Percentiles rank a stretch among this genome's conserved stretches.
Conservation (phyloP, 768 basidiomycete species). For the Naematelia aurantialba region DNA sequence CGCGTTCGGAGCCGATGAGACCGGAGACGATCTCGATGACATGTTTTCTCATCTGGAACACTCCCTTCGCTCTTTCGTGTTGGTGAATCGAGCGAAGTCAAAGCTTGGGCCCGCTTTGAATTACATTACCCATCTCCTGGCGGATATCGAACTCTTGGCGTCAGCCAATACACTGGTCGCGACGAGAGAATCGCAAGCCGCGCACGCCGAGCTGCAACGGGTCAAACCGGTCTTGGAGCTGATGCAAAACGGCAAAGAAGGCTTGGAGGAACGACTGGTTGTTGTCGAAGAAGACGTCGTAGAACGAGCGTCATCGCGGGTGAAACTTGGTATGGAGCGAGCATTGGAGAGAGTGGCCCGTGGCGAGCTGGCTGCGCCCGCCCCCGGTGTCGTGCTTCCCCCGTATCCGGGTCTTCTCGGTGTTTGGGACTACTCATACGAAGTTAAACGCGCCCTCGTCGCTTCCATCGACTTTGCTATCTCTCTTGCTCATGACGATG, state of each 20-base stretch:
- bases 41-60: slow-evolving; percentile 85
- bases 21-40: slow-evolving; percentile 54
- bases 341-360: slow-evolving; percentile 74
- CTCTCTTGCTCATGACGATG: slow-evolving; percentile 75
- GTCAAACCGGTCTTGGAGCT: slow-evolving; percentile 80
- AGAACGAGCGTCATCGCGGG: slow-evolving; percentile 56
- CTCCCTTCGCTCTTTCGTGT: slow-evolving; percentile 85
- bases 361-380: slow-evolving; percentile 60
- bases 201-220: slow-evolving; percentile 64
- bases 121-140: slow-evolving; percentile 82
- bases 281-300: slow-evolving; percentile 71
- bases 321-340: slow-evolving; percentile 60
- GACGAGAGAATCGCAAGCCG: slow-evolving; percentile 67
- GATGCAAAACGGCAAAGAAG: slow-evolving; percentile 70
- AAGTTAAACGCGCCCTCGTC: slow-evolving; percentile 74
- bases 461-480: slow-evolving; percentile 75
- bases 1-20: slow-evolving; percentile 52
- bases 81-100: slow-evolving; percentile 91
- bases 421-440: slow-evolving; percentile 79
- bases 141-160: slow-evolving; percentile 82
- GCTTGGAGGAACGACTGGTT: slow-evolving; percentile 74
- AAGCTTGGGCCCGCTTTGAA: slow-evolving; percentile 91
- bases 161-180: slow-evolving; percentile 84
- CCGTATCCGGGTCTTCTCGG: slow-evolving; percentile 76
- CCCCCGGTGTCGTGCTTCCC: slow-evolving; percentile 56